Evolutionary conservation across 2,329 filamentous ascomycete genomes (phyloP), one percentile per base, ranked within the genome.

Genomic region (Exophiala xenobiotica): DNA sequence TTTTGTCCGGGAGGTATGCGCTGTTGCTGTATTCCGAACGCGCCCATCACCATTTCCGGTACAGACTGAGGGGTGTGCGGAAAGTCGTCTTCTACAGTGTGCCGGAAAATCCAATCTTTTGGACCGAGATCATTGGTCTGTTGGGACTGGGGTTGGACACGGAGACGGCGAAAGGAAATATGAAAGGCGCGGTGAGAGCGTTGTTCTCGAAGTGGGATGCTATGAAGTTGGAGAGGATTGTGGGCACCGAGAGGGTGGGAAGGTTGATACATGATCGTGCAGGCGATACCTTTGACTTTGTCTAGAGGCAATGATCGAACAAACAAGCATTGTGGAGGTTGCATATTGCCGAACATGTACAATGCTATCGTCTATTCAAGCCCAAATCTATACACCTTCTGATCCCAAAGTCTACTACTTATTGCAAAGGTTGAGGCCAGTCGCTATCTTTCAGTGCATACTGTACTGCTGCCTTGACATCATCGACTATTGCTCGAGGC

Each of bases 31-130:
- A 97, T 72, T 95, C 91, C 1, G 92, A 95, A 68, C 85, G 93
- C 53, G 88, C 91, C n/a, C 93, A 99, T 70, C 93, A 99, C 70
- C 97, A 97, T 77, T 83, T 90, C 43, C 80, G 93, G n/a, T 90
- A 93, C 65, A 80, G 82, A 60, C 78, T 99, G 47, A 80, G 83
- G 27, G 93, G 93, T 18, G 90, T 93, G 11, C 85, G 85, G 68
- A 79, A 85, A 33, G 81, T 97, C n/a, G 79, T 96, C 45, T 86
- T 96, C 76, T 97, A 97, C 67, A 87, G 85, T 1, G 69, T 96
- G 24, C 93, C 93, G 0, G 92, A 97, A 63, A 96, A 96, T 66
- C 87, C 88, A 20, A 67, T 63, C 5, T 76, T 76, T 51, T 76
- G 70, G 57, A 57, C 63, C 1, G 74, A 76, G 53, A 65, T 75